Evolutionary conservation across 2,329 filamentous ascomycete genomes (phyloP).

Genomic region (Colletotrichum karsti): DNA sequence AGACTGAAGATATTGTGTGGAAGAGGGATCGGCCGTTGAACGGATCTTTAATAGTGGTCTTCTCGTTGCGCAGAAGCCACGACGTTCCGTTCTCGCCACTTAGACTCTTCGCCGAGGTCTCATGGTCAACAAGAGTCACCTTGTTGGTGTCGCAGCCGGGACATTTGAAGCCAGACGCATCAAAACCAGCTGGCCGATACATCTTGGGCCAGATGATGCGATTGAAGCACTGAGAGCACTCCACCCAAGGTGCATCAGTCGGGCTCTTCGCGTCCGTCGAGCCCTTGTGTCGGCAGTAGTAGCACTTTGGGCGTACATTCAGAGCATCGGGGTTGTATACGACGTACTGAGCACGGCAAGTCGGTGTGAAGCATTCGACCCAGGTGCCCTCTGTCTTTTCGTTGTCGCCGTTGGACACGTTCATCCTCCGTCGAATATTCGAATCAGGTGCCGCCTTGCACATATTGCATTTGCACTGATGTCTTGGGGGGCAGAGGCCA

Average conservation of each 20-base stretch:
- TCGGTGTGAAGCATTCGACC: conserved; percentile 54
- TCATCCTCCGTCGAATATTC: conserved; percentile 31
- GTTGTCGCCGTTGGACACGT: conserved; percentile 42
- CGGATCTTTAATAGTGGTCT: conserved; percentile 41
- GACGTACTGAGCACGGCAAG: conserved; percentile 58
- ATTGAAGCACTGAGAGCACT: conserved; percentile 54
- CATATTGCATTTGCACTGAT: conserved; percentile 31
- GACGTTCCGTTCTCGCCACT: conserved; percentile 47
- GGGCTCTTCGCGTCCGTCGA: background rate
- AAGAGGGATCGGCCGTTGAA: conserved; percentile 51
- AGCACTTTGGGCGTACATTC: conserved; percentile 56
- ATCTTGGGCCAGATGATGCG: conserved; percentile 55
- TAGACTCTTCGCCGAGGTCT: conserved; percentile 47
- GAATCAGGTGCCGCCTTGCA: conserved; percentile 35
- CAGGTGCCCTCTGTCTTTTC: conserved; percentile 46
- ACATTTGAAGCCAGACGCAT: conserved; percentile 46
- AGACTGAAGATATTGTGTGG: conserved; percentile 41
- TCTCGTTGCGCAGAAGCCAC: conserved; percentile 54
- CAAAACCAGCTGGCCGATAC: conserved; percentile 48
- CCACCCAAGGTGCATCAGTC: conserved; percentile 46
- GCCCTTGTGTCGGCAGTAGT: conserved; percentile 51
- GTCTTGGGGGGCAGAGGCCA: conserved; percentile 46
- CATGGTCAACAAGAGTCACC: conserved; percentile 44
- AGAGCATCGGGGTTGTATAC: conserved; percentile 53
- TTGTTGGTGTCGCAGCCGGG: conserved; percentile 46